phyloP scores from a whole-genome alignment of 176 grass and related monocot species.

The Aegilops umbellulata region DNA sequence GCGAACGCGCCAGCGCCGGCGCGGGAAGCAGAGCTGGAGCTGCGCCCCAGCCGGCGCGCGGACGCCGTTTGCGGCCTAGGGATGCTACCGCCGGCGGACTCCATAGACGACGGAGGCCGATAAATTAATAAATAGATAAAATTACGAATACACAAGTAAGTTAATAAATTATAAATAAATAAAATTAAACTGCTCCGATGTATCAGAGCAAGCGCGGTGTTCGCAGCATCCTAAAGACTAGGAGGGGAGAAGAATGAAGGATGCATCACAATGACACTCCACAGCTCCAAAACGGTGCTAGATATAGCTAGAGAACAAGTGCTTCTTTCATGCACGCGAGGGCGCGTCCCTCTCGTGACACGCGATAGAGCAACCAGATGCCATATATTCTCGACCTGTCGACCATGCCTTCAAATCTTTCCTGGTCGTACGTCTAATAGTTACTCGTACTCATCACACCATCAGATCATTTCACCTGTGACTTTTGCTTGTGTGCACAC shows the following conservation, averaged over 20 bases:
- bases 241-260: not conserved
- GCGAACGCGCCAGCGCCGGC: constrained; percentile 32
- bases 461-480: not conserved
- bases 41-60: not conserved
- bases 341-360: constrained; percentile 23
- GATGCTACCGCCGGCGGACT: constrained; percentile 15
- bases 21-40: constrained; percentile 28
- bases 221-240: not conserved
- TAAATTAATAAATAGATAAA: constrained; percentile 36
- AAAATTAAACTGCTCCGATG: not conserved
- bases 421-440: not conserved
- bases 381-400: not conserved
- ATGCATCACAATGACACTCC: not conserved
- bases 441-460: not conserved
- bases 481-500: not conserved
- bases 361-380: constrained; percentile 16
- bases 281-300: not conserved
- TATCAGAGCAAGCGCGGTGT: constrained; percentile 26
- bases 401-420: not conserved
- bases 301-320: constrained; percentile 4
- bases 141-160: constrained; percentile 20
- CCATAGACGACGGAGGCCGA: constrained; percentile 36
- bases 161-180: constrained; percentile 28
- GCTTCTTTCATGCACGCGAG: constrained; percentile 3
- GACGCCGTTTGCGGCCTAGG: constrained; percentile 13